Evolutionary conservation across 1,139 yeast species (phyloP).

Genomic region (Hansenula anomala): DNA sequence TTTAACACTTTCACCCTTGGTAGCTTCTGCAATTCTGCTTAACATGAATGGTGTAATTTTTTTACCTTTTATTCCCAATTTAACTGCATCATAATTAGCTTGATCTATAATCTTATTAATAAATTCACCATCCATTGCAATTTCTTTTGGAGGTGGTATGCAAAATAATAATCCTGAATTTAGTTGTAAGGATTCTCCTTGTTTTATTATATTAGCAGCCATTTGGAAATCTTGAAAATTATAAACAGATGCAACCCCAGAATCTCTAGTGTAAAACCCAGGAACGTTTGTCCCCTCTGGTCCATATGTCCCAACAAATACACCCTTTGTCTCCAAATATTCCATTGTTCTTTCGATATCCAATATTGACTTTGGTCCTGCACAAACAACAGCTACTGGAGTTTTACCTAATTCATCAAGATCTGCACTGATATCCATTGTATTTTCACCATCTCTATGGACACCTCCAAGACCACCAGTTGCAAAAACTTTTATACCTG

Average conservation of each 20-base stretch:
- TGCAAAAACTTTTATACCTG: conserved; percentile 82
- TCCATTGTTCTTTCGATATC: conserved; percentile 83
- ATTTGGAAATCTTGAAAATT: conserved; percentile 44
- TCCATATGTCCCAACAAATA: conserved; percentile 44
- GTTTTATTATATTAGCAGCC: conserved; percentile 60
- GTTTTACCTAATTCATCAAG: conserved; percentile 79
- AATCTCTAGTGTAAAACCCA: conserved; percentile 76
- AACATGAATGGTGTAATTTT: conserved; percentile 75
- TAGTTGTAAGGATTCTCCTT: conserved; percentile 47
- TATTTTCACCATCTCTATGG: conserved; percentile 68
- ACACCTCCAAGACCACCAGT: conserved; percentile 96
- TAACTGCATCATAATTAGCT: conserved; percentile 57
- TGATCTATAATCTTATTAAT: conserved; percentile 52
- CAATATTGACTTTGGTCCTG: conserved; percentile 85
- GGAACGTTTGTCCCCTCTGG: conserved; percentile 58
- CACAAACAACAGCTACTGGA: conserved; percentile 83
- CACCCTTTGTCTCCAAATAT: conserved; percentile 84
- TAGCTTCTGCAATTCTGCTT: conserved; percentile 55
- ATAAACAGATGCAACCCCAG: conserved; percentile 71
- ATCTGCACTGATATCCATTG: conserved; percentile 86
- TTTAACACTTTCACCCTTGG: conserved; percentile 64
- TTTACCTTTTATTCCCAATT: conserved; percentile 58
- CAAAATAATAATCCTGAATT: conserved; percentile 73
- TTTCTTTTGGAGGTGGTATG: conserved; percentile 70
- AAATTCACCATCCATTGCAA: conserved; percentile 51